A percentile compares a stretch with the other conserved stretches of the same genome.
phyloP scores from a whole-genome alignment of 2,329 filamentous ascomycete genomes.

The Annulohypoxylon truncatum region DNA sequence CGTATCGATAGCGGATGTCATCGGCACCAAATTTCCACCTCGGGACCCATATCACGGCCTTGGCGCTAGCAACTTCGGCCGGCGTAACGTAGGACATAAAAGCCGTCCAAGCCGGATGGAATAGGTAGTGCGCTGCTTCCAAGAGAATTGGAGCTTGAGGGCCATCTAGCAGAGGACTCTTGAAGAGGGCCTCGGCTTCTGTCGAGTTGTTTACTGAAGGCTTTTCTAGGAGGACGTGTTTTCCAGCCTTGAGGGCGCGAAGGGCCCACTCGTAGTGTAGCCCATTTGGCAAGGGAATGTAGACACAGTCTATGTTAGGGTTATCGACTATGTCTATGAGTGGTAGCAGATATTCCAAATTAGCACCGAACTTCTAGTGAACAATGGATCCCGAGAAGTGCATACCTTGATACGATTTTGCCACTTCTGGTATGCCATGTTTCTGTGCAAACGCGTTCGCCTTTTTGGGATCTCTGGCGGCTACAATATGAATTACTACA shows the following conservation, averaged over 20 bases:
- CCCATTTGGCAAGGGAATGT: constrained; percentile 61
- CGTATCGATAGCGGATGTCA: constrained; percentile 59
- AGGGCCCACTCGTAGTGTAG: constrained; percentile 61
- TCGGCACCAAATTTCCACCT: constrained; percentile 49
- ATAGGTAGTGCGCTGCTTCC: constrained; percentile 65
- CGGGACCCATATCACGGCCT: constrained; percentile 48
- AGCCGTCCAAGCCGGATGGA: constrained; percentile 60
- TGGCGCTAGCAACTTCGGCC: constrained; percentile 53
- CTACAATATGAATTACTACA: constrained; percentile 63
- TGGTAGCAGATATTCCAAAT: not conserved
- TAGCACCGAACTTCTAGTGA: not conserved
- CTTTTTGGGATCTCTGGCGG: constrained; percentile 60
- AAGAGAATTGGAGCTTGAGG: constrained; percentile 59
- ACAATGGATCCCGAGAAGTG: not conserved
- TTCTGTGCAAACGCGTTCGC: constrained; percentile 63
- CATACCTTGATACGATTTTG: constrained; percentile 61
- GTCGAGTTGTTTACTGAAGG: constrained; percentile 59
- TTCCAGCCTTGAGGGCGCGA: constrained; percentile 60
- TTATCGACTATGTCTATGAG: constrained; percentile 54
- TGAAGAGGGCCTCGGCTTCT: constrained; percentile 60
- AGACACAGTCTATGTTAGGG: constrained; percentile 60
- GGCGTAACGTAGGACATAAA: constrained; percentile 56
- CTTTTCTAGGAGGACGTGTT: constrained; percentile 68
- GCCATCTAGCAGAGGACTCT: constrained; percentile 49
- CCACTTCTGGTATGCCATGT: constrained; percentile 62